Percentiles rank a stretch among this genome's conserved stretches.
Evolutionary conservation across 2,329 filamentous ascomycete species (phyloP).

Genomic region (Xylariaceae sp.): DNA sequence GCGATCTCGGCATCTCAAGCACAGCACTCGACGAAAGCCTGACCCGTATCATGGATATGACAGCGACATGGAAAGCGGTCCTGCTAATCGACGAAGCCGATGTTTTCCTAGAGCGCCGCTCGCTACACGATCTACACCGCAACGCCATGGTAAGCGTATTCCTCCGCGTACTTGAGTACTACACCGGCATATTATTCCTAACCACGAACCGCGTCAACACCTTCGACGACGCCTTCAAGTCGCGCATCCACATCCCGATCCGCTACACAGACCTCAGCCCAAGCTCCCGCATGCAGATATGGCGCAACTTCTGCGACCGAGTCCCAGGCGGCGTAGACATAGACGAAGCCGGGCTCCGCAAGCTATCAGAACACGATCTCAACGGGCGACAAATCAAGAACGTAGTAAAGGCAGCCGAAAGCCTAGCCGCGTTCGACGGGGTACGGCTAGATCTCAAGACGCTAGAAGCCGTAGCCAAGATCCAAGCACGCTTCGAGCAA

Average conservation of each 20-base stretch:
- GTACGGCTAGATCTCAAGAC: conserved; percentile 28
- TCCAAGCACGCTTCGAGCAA: conserved; percentile 33
- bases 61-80: conserved; percentile 39
- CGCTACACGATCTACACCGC: conserved; percentile 17
- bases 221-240: conserved; percentile 26
- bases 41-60: conserved; percentile 37
- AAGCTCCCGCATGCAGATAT: conserved; percentile 25
- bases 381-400: conserved; percentile 37
- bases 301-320: conserved; percentile 29
- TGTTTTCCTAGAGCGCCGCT: conserved; percentile 36
- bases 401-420: conserved; percentile 31
- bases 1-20: conserved; percentile 31
- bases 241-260: conserved; percentile 27
- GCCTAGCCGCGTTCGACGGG: conserved; percentile 33
- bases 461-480: conserved; percentile 31
- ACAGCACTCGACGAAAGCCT: conserved; percentile 25
- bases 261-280: conserved; percentile 22
- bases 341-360: conserved; percentile 20
- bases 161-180: conserved; percentile 26
- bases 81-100: conserved; percentile 36
- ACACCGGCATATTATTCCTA: conserved; percentile 24
- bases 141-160: conserved; percentile 28
- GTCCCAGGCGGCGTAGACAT: conserved; percentile 25
- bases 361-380: conserved; percentile 24
- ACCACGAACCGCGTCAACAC: conserved; percentile 24